Evolutionary conservation across 2,329 filamentous ascomycete species (phyloP).

Genomic region (Colletotrichum tamarilloi): DNA sequence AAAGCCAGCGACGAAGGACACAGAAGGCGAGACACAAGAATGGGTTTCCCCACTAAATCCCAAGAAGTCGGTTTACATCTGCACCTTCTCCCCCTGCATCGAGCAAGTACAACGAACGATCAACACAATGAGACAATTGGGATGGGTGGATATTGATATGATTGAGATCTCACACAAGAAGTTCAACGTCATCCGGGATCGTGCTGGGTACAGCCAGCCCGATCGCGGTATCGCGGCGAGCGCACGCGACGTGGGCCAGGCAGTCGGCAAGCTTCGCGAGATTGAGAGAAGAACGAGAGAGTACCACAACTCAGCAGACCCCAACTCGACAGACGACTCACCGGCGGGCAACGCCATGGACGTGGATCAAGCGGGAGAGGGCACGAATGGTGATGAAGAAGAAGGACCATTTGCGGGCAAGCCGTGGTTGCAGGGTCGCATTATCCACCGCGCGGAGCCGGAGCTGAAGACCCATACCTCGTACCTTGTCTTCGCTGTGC

Average conservation of each 20-base stretch:
- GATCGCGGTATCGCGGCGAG: slow-evolving; percentile 79
- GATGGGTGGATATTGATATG: slow-evolving; percentile 95
- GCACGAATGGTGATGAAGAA: slow-evolving; percentile 39
- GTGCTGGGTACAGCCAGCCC: slow-evolving; percentile 74
- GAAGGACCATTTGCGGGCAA: slow-evolving; percentile 51
- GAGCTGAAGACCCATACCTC: slow-evolving; percentile 97
- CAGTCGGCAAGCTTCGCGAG: slow-evolving; percentile 76
- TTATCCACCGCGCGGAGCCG: slow-evolving; percentile 84
- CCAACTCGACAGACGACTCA: slow-evolving; percentile 43
- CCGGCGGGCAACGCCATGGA: slow-evolving; percentile 54
- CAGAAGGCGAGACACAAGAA: slow-evolving; percentile 38
- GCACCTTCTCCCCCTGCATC: slow-evolving; percentile 96
- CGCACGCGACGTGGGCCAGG: slow-evolving; percentile 82
- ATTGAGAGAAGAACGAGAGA: slow-evolving; percentile 77
- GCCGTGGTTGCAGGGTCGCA: slow-evolving; percentile 78
- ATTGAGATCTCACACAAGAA: slow-evolving; percentile 86
- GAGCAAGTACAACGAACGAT: slow-evolving; percentile 94
- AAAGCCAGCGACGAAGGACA: slow-evolving; percentile 43
- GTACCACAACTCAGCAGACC: slow-evolving; percentile 62
- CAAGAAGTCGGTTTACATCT: slow-evolving; percentile 79
- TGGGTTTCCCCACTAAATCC: slow-evolving; percentile 77
- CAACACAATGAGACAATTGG: slow-evolving; percentile 79
- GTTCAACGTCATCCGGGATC: slow-evolving; percentile 85
- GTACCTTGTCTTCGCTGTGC: slow-evolving; percentile 92
- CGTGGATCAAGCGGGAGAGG: slow-evolving; percentile 45